phyloP scores from a whole-genome alignment of 441 rosid genomes.

The Croton laevigatus region DNA sequence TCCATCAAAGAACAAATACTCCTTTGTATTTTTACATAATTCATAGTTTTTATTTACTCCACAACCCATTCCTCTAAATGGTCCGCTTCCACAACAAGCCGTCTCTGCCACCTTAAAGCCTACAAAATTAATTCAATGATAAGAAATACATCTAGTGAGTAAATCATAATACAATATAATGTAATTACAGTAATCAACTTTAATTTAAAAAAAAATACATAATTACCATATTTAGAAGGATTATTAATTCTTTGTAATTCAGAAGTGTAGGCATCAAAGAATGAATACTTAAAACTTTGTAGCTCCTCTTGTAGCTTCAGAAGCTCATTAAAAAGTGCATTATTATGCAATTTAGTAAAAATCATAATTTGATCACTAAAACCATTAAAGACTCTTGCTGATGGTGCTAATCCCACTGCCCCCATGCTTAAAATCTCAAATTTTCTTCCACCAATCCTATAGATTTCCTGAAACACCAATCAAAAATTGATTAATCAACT shows the following conservation, averaged over 20 bases:
- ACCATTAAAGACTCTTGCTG: conserved; percentile 17
- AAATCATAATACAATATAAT: no score
- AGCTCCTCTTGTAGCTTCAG: conserved; percentile 25
- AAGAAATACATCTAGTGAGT: not conserved
- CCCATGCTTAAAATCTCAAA: not conserved
- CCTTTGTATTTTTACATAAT: conserved; percentile 6
- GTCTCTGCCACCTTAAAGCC: conserved; percentile 18
- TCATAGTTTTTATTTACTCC: conserved; percentile 10
- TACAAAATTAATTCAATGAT: not conserved
- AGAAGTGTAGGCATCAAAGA: conserved; percentile 28
- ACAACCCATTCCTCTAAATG: conserved; percentile 5
- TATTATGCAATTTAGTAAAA: conserved; percentile 30
- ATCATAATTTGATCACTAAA: conserved; percentile 23
- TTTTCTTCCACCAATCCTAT: conserved; percentile 10
- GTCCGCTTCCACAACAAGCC: conserved; percentile 26
- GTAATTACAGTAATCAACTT: not conserved
- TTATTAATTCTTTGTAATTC: conserved; percentile 22
- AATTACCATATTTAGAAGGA: conserved; percentile 36
- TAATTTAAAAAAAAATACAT: no score
- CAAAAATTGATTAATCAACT: not conserved
- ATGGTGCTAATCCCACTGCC: conserved; percentile 15
- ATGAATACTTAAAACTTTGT: conserved; percentile 28
- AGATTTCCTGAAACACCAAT: conserved; percentile 13
- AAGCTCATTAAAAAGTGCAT: conserved; percentile 21
- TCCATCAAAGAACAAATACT: conserved; percentile 18